Base-by-base conservation (phyloP, 768 basidiomycete genomes). In the Collybiopsis luxurians region DNA sequence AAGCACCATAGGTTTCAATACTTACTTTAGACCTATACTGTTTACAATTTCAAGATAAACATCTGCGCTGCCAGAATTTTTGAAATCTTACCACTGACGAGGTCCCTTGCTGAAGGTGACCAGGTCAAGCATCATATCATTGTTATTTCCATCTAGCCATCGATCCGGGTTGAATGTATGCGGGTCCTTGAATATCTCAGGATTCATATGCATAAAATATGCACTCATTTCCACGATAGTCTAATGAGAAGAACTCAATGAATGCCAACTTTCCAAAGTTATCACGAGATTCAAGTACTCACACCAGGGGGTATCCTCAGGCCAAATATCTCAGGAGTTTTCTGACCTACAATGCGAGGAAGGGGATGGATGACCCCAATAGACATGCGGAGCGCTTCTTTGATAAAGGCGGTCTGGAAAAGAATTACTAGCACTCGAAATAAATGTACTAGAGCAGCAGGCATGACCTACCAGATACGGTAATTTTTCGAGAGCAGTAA, bases 391-490 rank as follows among this genome's bases (percentile, higher is more conserved):
- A 80, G 67, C 0, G 77, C 70, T 60, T 81, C 79, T 55, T 79
- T 79, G 27, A 79, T 69, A 24, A 80, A 75, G 7, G 77, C 78
- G 1, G 74, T 75, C 79, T 79, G 53, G 6, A n/a, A n/a, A n/a
- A n/a, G 31, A 34, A 34, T 34, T 13, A 34, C 13, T 34, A 13
- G 5, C 13, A 13, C 13, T 34, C 31, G 5, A 34, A 13, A 34
- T 13, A 13, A 13, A 5, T 6, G 13, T 34, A 34, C 31, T 13
- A 34, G 13, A 34, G 31, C 6, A 34, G 13, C 31, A 6, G 6
- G n/a, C 13, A 43, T 53, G 12, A 62, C 71, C 24, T 47, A 75
- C 73, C 31, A 76, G 62, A 56, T 75, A 76, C 13, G 73, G 73
- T 36, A 75, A 43, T 55, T 67, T 71, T 57, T 76, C 73, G 23